These are phyloP conservation scores for Lignosus rhinocerotis DNA, from an alignment of 1,284 basidiomycete genomes.

Conservation along the genomic window DNA sequence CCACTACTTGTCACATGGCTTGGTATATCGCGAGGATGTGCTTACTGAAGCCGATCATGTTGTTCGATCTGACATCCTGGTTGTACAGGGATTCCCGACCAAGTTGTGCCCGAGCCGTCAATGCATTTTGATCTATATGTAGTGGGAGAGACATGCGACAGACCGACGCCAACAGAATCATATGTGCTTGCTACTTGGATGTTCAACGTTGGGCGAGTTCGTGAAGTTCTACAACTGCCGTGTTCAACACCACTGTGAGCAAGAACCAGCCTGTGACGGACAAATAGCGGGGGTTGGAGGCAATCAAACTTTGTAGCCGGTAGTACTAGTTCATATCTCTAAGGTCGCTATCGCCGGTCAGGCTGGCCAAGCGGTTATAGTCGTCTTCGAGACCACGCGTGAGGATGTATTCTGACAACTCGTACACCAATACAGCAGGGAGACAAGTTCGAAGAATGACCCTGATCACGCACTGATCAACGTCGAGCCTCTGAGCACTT, in stretches of 20 bases:
- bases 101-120: constrained; percentile 34
- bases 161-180: constrained; percentile 36
- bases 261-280: neutral
- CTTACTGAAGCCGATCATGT: constrained; percentile 40
- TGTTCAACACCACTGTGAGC: neutral
- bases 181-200: constrained; percentile 11
- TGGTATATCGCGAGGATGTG: neutral
- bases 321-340: constrained; percentile 29
- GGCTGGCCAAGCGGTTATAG: constrained; percentile 31
- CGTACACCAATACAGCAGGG: constrained; percentile 11
- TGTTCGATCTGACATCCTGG: constrained; percentile 40
- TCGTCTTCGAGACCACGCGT: constrained; percentile 41
- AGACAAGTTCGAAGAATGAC: constrained; percentile 16
- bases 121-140: constrained; percentile 36
- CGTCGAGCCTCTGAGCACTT: constrained; percentile 30
- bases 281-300: neutral
- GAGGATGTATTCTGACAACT: constrained; percentile 40
- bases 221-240: constrained; percentile 12
- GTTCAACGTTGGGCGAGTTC: constrained; percentile 8
- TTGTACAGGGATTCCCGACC: constrained; percentile 39
- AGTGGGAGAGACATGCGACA: constrained; percentile 34
- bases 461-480: constrained; percentile 23
- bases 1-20: neutral
- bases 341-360: constrained; percentile 34
- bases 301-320: constrained; percentile 19